Conservation (phyloP, 768 basidiomycete species). For the Mycena rosella region DNA sequence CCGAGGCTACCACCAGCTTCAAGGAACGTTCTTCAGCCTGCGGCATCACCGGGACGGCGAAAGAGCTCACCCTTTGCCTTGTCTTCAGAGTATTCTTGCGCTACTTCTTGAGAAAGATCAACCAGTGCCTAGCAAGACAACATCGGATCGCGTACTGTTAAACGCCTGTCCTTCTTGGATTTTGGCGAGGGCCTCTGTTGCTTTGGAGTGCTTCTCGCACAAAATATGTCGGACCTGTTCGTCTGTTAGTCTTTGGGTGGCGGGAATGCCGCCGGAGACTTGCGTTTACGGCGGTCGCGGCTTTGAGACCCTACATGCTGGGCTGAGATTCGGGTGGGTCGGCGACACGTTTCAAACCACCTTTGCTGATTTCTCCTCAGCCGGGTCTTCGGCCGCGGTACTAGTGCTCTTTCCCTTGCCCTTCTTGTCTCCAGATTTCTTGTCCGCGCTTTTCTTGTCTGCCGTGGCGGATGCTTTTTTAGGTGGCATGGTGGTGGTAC, state of each 20-base stretch:
- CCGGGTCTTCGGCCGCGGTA: conserved; percentile 50
- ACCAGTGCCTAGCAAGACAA: too few species aligned
- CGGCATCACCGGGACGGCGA: neutral
- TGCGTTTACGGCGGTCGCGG: conserved; percentile 81
- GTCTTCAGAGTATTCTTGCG: conserved; percentile 92
- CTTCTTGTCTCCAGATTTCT: conserved; percentile 57
- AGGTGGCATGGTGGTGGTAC: too few species aligned
- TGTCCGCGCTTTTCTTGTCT: conserved; percentile 37
- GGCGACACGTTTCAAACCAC: conserved; percentile 37
- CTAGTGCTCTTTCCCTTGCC: conserved; percentile 52
- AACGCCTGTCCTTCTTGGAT: conserved; percentile 88
- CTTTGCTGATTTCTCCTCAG: conserved; percentile 58
- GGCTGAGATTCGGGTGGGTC: conserved; percentile 36
- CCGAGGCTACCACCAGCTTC: conserved; percentile 88
- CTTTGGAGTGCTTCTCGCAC: conserved; percentile 89
- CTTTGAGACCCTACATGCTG: conserved; percentile 72
- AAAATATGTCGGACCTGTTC: conserved; percentile 80
- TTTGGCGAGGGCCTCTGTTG: conserved; percentile 81
- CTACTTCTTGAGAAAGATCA: conserved; percentile 67
- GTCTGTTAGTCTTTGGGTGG: neutral
- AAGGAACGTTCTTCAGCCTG: neutral
- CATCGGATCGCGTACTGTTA: conserved; percentile 58
- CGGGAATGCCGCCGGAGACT: neutral
- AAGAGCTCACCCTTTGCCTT: conserved; percentile 80
- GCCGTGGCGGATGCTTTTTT: conserved; percentile 43